A percentile compares a stretch with the other conserved stretches of the same genome.
phyloP scores from a whole-genome alignment of 2,329 filamentous ascomycete genomes.

The Chrysoporthe deuterocubensis region DNA sequence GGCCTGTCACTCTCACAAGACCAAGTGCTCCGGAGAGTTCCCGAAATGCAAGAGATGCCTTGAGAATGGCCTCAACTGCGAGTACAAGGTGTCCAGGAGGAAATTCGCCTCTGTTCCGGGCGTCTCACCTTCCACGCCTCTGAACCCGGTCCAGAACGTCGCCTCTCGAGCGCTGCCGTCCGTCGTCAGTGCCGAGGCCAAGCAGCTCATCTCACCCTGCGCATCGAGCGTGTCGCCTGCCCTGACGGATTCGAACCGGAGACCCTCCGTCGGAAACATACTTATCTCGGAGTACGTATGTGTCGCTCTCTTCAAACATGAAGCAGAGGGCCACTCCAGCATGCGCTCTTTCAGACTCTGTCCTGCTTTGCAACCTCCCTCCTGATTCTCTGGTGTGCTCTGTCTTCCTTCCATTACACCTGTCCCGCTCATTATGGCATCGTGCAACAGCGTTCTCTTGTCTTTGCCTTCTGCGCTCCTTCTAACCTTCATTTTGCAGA shows the following conservation, averaged over 20 bases:
- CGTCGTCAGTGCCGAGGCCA: conserved; percentile 5
- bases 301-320: background rate
- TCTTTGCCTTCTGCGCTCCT: background rate
- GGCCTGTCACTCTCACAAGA: conserved; percentile 48
- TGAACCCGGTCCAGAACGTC: conserved; percentile 5
- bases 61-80: conserved; percentile 40
- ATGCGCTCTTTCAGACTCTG: background rate
- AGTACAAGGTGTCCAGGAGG: conserved; percentile 45
- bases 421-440: background rate
- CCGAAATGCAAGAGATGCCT: conserved; percentile 46
- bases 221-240: conserved; percentile 15
- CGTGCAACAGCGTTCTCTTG: background rate
- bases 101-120: conserved; percentile 41
- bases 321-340: background rate
- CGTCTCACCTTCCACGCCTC: conserved; percentile 15
- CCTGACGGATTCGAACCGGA: conserved; percentile 12
- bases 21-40: conserved; percentile 47
- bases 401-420: no score
- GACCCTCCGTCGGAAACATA: background rate
- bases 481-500: conserved; percentile 26
- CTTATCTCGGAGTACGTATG: conserved; percentile 22
- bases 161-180: conserved; percentile 12
- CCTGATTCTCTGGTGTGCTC: background rate
- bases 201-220: conserved; percentile 11
- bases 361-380: background rate